Conservation (phyloP, 73 alveolate genomes). For the Paraurostyla sp. region DNA sequence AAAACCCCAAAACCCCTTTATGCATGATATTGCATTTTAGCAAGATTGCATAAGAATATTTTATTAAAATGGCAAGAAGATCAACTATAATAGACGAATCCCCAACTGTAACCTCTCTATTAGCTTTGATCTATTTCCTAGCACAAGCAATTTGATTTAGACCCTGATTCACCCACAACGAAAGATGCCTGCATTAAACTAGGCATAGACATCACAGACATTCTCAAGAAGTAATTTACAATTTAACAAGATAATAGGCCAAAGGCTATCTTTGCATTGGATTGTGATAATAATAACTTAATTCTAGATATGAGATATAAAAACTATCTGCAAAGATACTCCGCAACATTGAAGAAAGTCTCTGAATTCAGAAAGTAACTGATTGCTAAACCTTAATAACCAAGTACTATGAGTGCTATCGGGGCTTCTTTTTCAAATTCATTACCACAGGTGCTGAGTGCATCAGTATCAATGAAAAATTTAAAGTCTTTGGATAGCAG, state of each 20-base stretch:
- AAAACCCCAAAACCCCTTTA: no score
- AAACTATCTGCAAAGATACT: slow-evolving; percentile 19
- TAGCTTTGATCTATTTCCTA: no score
- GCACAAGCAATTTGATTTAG: no score
- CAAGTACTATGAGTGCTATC: background rate
- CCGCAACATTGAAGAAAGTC: background rate
- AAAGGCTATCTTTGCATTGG: background rate
- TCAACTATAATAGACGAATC: no score
- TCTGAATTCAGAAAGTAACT: background rate
- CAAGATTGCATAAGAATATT: no score
- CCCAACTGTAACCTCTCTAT: no score
- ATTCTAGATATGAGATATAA: slow-evolving; percentile 20
- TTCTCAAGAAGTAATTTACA: background rate
- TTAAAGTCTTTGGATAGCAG: background rate
- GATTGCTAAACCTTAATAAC: background rate
- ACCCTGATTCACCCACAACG: slow-evolving; percentile 24
- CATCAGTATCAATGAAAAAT: background rate
- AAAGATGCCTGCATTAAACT: background rate
- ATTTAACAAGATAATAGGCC: background rate
- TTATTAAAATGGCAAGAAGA: no score
- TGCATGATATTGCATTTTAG: no score
- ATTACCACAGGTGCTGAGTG: background rate
- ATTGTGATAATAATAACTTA: slow-evolving; percentile 20
- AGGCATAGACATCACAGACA: background rate
- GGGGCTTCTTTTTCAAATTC: background rate